Evolutionary conservation across 768 basidiomycete species (phyloP), one percentile per base, ranked within the genome.

Genomic region (Pilatotrama ljubarskyi): DNA sequence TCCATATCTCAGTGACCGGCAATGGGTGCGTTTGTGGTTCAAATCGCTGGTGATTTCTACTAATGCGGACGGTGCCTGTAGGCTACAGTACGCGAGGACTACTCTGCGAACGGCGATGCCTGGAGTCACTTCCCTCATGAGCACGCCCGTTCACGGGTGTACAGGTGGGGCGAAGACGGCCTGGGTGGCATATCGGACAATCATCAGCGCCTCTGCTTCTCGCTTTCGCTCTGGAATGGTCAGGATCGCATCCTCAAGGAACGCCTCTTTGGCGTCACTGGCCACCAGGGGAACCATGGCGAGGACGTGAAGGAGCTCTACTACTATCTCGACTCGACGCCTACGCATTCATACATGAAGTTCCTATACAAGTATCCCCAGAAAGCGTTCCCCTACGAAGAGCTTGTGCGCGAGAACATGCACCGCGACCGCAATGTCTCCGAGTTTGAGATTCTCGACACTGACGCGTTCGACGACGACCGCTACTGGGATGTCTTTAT

Each of bases 271-370:
- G 97, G 97, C 62, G 88, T 96, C 54, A 98, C 96, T 41, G 95
- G 95, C 7, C 92, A 95, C 69, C 90, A 99, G 78, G 96, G 97
- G 46, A 99, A 99, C 72, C 97, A 99, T 73, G 97, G 97, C 63
- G 97, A 99, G 75, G 97, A 99, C 70, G 95, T 96, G 78, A 98
- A 98, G 75, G 97, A 99, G 71, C 78, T 98, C 26, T 99, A 99
- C 74, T 99, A 96, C 73, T 99, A 99, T 74, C 84, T 99, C 61
- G 97, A 98, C 73, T 96, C 93, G 37, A 98, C 97, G 1, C 97
- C 97, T 37, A 98, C 97, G 1, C 97, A 99, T 69, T 97, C 95
- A 6, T 99, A 98, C 82, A 98, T 99, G 97, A 99, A 99, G 74
- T 98, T 93, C 75, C 77, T 98, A 57, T 99, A 99, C 84, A 99